Base-by-base conservation (phyloP, 352 stramenopile species). In the Phytophthora idaei region DNA sequence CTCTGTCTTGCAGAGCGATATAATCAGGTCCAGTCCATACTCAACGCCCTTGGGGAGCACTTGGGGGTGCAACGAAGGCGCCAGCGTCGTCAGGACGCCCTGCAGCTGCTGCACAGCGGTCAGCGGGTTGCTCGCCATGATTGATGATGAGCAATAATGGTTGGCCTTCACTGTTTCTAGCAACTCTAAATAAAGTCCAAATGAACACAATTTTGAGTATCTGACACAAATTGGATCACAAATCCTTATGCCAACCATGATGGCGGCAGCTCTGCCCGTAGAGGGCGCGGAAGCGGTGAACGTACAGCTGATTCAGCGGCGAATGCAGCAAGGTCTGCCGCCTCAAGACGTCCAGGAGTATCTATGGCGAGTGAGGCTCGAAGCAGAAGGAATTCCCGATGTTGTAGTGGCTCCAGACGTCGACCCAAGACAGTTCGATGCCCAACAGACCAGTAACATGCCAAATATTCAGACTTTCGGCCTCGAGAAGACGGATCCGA, bases 341-440 rank as follows among this genome's bases (percentile, higher is more conserved):
- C 87, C 87, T 0, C 73, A 78, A 25, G 78, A 94, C 57, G 87
- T 91, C 4, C 84, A 95, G 61, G 87, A 95, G 70, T 95, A 95
- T 68, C 69, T 95, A 6, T 95, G 87, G 87, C 80, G 87, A 27
- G 87, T 95, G 51, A 81, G 87, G 12, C 66, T 92, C 25, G 87
- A 95, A 70, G 87, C 85, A 14, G 82, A 92, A 53, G 77, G 70
- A 29, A 90, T 95, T 56, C 85, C 87, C 10, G 80, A 94, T 59
- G 77, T 95, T 48, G 85, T 93, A 31, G 87, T 93, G 49, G 81
- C 87, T 21, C 74, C 73, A 44, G 71, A 86, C 64, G 69, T 95
- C n/a, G 78, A 93, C 42, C 79, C 81, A 32, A 68, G 84, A 17
- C 74, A 81, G 41, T 93, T 87, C 44, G 82, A 94, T 62, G 58